These are phyloP conservation scores for Schizosaccharomyces versatilis DNA, from an alignment of 1,139 yeast genomes.

Conservation along the genomic window DNA sequence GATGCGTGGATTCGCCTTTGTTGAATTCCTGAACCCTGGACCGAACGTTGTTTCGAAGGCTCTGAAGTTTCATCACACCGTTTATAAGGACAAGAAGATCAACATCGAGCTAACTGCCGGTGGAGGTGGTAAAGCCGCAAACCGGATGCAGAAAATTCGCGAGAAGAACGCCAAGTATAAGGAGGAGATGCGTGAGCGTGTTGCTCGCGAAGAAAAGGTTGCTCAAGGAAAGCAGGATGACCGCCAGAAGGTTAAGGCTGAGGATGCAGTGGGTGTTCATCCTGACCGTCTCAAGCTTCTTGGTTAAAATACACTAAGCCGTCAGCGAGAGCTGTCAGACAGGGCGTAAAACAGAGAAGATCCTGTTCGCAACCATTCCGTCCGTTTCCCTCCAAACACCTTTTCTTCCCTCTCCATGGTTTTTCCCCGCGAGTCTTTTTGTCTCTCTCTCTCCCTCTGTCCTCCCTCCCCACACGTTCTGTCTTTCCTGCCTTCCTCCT, in stretches of 20 bases:
- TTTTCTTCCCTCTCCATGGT: too few relatives aligned
- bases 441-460: too few relatives aligned
- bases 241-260: background rate
- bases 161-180: slow-evolving; percentile 52
- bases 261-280: background rate
- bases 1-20: slow-evolving; percentile 55
- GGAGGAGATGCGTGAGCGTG: slow-evolving; percentile 12
- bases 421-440: too few relatives aligned
- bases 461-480: too few relatives aligned
- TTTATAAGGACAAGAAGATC: slow-evolving; percentile 46
- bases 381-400: too few relatives aligned
- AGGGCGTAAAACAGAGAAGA: too few relatives aligned
- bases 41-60: slow-evolving; percentile 51
- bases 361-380: too few relatives aligned
- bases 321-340: too few relatives aligned
- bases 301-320: background rate
- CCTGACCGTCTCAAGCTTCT: background rate
- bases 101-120: slow-evolving; percentile 94
- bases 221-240: background rate
- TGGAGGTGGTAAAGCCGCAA: slow-evolving; percentile 80
- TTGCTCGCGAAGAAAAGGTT: background rate
- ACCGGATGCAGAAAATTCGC: slow-evolving; percentile 46
- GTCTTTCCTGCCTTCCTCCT: too few relatives aligned
- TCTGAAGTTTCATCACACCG: slow-evolving; percentile 60
- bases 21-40: slow-evolving; percentile 45